Conservation (phyloP, 139 green algal species). For the Diplosphaera chodatii region DNA sequence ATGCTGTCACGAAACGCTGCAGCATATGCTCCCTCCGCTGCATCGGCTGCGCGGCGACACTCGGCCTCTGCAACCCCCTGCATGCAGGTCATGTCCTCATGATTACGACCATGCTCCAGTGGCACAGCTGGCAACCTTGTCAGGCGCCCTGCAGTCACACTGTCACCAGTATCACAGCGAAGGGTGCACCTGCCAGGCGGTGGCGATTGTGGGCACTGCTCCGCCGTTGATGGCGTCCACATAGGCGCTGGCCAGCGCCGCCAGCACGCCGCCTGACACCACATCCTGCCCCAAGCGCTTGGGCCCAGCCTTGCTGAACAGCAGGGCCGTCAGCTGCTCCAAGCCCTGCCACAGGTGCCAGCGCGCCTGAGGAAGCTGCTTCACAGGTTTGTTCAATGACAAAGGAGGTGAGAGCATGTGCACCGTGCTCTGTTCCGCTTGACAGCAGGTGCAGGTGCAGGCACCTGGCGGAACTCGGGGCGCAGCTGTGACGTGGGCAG, state of each 20-base stretch:
- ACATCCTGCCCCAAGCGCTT: slow-evolving; percentile 69
- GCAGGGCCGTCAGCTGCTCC: slow-evolving; percentile 53
- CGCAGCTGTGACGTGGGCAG: slow-evolving; percentile 56
- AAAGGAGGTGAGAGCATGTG: too few relatives aligned
- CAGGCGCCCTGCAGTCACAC: too few relatives aligned
- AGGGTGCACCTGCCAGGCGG: slow-evolving; percentile 89
- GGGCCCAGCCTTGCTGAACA: slow-evolving; percentile 68
- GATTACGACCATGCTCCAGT: too few relatives aligned
- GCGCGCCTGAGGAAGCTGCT: too few relatives aligned
- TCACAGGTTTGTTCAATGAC: too few relatives aligned
- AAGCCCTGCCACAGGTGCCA: slow-evolving; percentile 47
- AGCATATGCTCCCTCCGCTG: slow-evolving; percentile 60
- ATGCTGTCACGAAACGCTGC: slow-evolving; percentile 22
- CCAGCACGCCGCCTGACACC: slow-evolving; percentile 78
- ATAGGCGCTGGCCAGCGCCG: slow-evolving; percentile 77
- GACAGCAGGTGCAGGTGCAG: too few relatives aligned
- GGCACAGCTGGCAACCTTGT: too few relatives aligned
- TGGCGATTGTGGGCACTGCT: slow-evolving; percentile 91
- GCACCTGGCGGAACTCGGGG: slow-evolving; percentile 81
- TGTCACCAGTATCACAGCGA: too few relatives aligned
- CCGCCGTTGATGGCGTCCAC: slow-evolving; percentile 89
- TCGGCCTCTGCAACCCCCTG: slow-evolving; percentile 82
- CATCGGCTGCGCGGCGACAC: slow-evolving; percentile 63
- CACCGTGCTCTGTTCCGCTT: too few relatives aligned
- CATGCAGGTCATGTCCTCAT: too few relatives aligned